phyloP scores from a whole-genome alignment of 106 monocot species.

The Allium cepa region DNA sequence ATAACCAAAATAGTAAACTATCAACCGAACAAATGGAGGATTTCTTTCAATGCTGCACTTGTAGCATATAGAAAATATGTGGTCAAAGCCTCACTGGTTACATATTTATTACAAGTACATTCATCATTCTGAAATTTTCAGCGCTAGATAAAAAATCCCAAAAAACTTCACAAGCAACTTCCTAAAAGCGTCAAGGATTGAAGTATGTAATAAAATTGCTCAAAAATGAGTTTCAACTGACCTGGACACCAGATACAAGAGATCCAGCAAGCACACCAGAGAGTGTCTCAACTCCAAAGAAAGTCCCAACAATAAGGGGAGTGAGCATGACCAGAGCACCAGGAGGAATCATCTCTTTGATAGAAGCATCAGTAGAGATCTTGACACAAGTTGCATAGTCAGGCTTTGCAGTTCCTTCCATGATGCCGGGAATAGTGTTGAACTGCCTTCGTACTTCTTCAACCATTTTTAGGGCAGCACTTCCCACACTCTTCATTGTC shows the following conservation, averaged over 20 bases:
- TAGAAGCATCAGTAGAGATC: slow-evolving; percentile 62
- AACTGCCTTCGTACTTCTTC: slow-evolving; percentile 46
- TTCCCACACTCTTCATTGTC: slow-evolving; percentile 43
- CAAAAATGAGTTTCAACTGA: neutral
- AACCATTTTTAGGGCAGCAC: slow-evolving; percentile 31
- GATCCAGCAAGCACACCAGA: slow-evolving; percentile 63
- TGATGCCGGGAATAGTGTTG: slow-evolving; percentile 44
- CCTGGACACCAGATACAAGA: slow-evolving; percentile 66
- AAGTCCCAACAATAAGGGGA: slow-evolving; percentile 46
- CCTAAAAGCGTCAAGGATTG: too few relatives aligned
- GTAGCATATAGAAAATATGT: too few relatives aligned
- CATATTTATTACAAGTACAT: too few relatives aligned
- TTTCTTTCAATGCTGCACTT: too few relatives aligned
- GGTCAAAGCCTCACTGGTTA: too few relatives aligned
- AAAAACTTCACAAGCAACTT: too few relatives aligned
- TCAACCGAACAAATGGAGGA: too few relatives aligned
- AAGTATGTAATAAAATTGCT: too few relatives aligned
- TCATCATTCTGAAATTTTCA: too few relatives aligned
- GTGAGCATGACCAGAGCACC: slow-evolving; percentile 51
- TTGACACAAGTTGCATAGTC: slow-evolving; percentile 66
- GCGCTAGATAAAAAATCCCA: too few relatives aligned
- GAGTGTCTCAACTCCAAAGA: slow-evolving; percentile 62
- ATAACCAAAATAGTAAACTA: neutral
- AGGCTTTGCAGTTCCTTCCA: slow-evolving; percentile 52
- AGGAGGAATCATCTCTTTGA: slow-evolving; percentile 46